Evolutionary conservation across 2,329 filamentous ascomycete species (phyloP), one percentile per base, ranked within the genome.

Genomic region (Xylaria sp.): DNA sequence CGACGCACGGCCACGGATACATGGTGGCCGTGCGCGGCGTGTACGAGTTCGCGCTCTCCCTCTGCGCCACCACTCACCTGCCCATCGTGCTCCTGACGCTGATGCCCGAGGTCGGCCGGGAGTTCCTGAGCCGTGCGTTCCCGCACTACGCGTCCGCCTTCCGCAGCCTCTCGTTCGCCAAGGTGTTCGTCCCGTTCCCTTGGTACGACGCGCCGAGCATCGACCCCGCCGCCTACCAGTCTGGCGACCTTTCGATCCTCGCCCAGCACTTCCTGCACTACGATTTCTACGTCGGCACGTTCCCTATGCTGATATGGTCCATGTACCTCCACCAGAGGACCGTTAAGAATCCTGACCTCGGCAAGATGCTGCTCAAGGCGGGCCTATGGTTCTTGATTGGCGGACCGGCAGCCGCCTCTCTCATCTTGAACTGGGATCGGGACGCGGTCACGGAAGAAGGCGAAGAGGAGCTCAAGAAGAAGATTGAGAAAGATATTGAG

Each of bases 201-300:
- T 48, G 53, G 59, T 60, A 64, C 53, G 56, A 31, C 4, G 31
- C 64, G 6, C 72, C 70, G 17, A 53, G 56, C n/a, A 44, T 70
- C 19, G 55, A 66, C 46, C 61, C 67, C 11, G 49, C 54, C 1
- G 43, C 38, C 3, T 68, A 68, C 62, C 44, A n/a, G 17, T 60
- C 68, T 10, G 71, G 71, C 57, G 71, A 70, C 11, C 65, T 71
- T 11, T 64, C 65, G 6, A 41, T 68, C 11, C 35, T 69, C 6
- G 65, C 63, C 15, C 60, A 65, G 51, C 62, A 73, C 46, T 73
- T 75, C 60, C 63, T 74, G 48, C 70, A 71, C 31, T 75, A 70
- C 60, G 72, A 75, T 58, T 43, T 74, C 43, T 72, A 71, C 61
- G 62, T 70, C 31, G 72, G 69, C 48, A 65, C 63, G 37, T 23